Evolutionary conservation across 2,329 filamentous ascomycete species (phyloP), one percentile per base, ranked within the genome.

Genomic region (Xylaria sp.): DNA sequence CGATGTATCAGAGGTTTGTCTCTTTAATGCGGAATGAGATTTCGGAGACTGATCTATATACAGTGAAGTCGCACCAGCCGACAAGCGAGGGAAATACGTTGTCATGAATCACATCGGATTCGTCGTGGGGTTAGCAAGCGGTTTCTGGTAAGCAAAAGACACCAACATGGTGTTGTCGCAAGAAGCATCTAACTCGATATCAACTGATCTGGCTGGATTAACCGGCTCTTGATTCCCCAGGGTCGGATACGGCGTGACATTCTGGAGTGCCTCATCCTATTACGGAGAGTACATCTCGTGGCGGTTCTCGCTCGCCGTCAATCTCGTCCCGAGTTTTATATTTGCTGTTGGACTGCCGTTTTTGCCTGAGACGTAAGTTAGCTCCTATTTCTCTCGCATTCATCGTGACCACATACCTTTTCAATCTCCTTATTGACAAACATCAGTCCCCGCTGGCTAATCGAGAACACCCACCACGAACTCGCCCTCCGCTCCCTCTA

Each of bases 81-180:
- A 73, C 10, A 74, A 83, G 59, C 75, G 83, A 6, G 83, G 83
- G 2, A 76, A 76, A 61, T 82, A 81, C 59, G 82, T 85, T 1
- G 81, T 84, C 8, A 76, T 85, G 70, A 85, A 85, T 65, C 83
- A 85, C 55, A 76, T 84, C 50, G 83, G 83, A 2, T 80, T 85
- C 59, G 78, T 85, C 23, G 75, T 76, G 1, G 83, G 83, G 2
- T 69, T 84, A 5, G 80, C 81, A 0, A 66, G 68, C 4, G 82
- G 82, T 0, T 82, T 84, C 59, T 84, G 82, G 82, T 83, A 69
- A 42, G 73, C 60, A 9, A 69, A 37, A 73, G 59, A 4, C 30
- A 13, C 35, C n/a, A 34, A 16, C 37, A 11, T 8, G 8, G 8
- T 39, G 11, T 39, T 9, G 4, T 7, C 18, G 4, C 54, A 16